Base-by-base conservation (phyloP, 2,329 filamentous ascomycete species). In the Xylaria sp. region DNA sequence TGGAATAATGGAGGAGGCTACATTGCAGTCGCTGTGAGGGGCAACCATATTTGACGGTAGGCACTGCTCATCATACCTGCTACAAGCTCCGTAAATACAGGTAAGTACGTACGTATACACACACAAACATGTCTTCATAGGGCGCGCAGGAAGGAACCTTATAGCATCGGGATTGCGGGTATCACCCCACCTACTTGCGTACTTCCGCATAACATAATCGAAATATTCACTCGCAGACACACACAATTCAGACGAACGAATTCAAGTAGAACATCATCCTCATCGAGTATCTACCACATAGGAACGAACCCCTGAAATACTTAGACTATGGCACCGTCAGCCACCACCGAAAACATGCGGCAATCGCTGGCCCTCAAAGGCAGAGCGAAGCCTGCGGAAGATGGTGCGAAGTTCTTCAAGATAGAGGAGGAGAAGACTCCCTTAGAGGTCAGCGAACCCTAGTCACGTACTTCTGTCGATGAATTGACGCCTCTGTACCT, bases 291-390 rank as follows among this genome's bases (percentile, higher is more conserved):
- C 26, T 63, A 61, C 9, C 23, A 40, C 13, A 26, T 46, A 17
- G 23, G 46, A 54, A 20, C n/a, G 46, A 54, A 20, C n/a, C 23
- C 33, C 17, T 40, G 6, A 6, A n/a, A 3, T 20, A 36, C 56
- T 38, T 60, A 3, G 20, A 72, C 42, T 63, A 80, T 79, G 78
- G 76, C 78, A 6, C 77, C 78, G 20, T 79, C 78, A 59, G 77
- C 76, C 26, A 75, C 75, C 53, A 72, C 75, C 28, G 74, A 77
- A 63, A 69, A 71, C 28, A 28, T 74, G 54, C 65, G 70, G 20
- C 68, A 59, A 58, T 65, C 59, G 26, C 57, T 73, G 40, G 56
- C 71, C 26, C 63, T 68, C 54, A 74, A 73, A 54, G 67, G 58
- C 23, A 62, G 67, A 46, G 72, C 67, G 60, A 71, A 72, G 36